phyloP scores from a whole-genome alignment of 2,329 filamentous ascomycete genomes.

The Botrytis tulipae region DNA sequence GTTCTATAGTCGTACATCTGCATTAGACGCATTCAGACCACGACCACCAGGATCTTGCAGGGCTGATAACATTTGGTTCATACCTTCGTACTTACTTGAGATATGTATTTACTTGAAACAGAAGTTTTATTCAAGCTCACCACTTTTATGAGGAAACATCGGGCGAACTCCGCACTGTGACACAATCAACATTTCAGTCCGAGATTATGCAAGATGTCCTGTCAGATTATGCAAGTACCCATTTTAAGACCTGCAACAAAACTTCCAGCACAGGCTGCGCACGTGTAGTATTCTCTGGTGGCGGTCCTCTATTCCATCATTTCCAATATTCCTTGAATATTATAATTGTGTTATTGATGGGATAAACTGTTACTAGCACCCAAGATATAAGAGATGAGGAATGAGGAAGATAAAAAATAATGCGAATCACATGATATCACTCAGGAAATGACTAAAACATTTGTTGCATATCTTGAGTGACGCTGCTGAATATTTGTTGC shows the following conservation, averaged over 20 bases:
- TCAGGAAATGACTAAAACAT: background rate
- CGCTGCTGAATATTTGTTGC: constrained; percentile 11
- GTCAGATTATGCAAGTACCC: constrained; percentile 10
- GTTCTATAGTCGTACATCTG: background rate
- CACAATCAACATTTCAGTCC: background rate
- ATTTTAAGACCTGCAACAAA: constrained; percentile 17
- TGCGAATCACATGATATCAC: background rate
- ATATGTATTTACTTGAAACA: background rate
- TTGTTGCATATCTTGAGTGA: constrained; percentile 23
- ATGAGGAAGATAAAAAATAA: background rate
- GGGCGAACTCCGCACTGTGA: background rate
- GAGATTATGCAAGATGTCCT: constrained; percentile 8
- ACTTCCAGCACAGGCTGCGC: background rate
- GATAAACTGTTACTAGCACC: background rate
- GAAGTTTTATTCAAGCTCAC: background rate
- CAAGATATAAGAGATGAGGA: background rate
- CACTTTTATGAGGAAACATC: background rate
- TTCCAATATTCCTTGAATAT: background rate
- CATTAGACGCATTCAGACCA: background rate
- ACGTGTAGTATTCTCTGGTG: background rate
- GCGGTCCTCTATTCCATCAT: background rate
- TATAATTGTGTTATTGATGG: background rate
- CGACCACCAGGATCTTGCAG: background rate
- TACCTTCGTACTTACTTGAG: background rate
- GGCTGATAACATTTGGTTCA: background rate